phyloP scores from a whole-genome alignment of 2,329 filamentous ascomycete species.

The Fusarium pininemorale region DNA sequence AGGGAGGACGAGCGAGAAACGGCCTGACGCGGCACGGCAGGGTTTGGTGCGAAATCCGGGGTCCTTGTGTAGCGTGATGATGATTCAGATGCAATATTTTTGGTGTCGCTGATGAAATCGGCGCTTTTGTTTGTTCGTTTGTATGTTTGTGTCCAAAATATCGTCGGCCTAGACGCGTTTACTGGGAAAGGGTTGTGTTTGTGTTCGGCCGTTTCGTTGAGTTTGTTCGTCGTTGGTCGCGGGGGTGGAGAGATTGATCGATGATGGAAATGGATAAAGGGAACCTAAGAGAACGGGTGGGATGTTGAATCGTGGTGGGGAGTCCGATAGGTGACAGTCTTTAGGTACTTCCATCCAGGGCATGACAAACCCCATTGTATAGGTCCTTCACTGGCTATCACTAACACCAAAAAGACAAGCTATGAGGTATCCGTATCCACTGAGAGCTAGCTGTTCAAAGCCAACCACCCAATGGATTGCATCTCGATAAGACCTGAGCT shows the following conservation, averaged over 20 bases:
- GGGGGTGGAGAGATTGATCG: conserved; percentile 28
- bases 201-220: not conserved
- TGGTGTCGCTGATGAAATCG: not conserved
- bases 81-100: conserved; percentile 10
- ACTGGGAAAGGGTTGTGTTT: not conserved
- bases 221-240: conserved; percentile 29
- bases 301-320: conserved; percentile 17
- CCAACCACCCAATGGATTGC: conserved; percentile 8
- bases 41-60: conserved; percentile 21
- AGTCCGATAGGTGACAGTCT: conserved; percentile 7
- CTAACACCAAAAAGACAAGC: conserved; percentile 12
- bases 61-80: conserved; percentile 28
- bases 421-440: conserved; percentile 21
- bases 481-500: conserved; percentile 22
- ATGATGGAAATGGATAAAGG: conserved; percentile 27
- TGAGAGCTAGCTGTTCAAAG: conserved; percentile 1
- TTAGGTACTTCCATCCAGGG: not conserved
- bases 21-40: conserved; percentile 31
- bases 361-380: fast-evolving
- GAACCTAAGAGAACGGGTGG: conserved; percentile 21
- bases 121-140: not conserved
- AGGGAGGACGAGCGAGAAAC: conserved; percentile 17
- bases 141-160: not conserved
- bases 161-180: not conserved
- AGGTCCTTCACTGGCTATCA: not conserved